Conservation (phyloP, 495 filamentous ascomycete genomes). For the Oidiodendron maius region DNA sequence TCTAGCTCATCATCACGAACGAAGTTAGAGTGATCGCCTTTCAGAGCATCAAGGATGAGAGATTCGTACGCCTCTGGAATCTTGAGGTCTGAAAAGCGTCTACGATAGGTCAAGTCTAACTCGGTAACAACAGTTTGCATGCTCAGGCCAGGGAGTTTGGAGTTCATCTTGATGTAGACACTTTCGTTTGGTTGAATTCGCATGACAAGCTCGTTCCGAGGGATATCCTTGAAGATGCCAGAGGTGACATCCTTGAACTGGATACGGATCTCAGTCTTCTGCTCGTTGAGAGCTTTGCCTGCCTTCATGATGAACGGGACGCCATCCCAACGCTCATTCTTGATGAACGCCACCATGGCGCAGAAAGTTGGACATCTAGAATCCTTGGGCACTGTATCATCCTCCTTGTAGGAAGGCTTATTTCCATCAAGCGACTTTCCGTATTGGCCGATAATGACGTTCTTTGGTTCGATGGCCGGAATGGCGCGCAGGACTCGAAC, state of each 20-base stretch:
- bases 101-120: constrained; percentile 95
- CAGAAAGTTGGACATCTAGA: constrained; percentile 98
- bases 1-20: constrained; percentile 98
- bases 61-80: constrained; percentile 99
- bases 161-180: constrained; percentile 99
- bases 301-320: constrained; percentile 99
- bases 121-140: constrained; percentile 99
- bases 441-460: constrained; percentile 99
- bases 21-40: constrained; percentile 99
- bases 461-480: constrained; percentile 95
- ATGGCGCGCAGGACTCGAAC: constrained; percentile 92
- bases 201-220: constrained; percentile 98
- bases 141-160: constrained; percentile 93
- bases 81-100: constrained; percentile 98
- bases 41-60: constrained; percentile 92
- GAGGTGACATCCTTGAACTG: constrained; percentile 99
- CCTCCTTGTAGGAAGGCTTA: constrained; percentile 98
- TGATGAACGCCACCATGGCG: constrained; percentile 94
- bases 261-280: constrained; percentile 99
- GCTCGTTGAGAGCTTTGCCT: constrained; percentile 98
- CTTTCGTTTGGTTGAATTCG: constrained; percentile 99
- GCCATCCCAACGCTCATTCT: constrained; percentile 99
- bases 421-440: constrained; percentile 92
- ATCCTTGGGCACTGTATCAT: constrained; percentile 96
- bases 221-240: constrained; percentile 99